Percentiles rank a stretch among this genome's conserved stretches.
phyloP scores from a whole-genome alignment of 176 grass and related monocot species.

The Elymus sibiricus region DNA sequence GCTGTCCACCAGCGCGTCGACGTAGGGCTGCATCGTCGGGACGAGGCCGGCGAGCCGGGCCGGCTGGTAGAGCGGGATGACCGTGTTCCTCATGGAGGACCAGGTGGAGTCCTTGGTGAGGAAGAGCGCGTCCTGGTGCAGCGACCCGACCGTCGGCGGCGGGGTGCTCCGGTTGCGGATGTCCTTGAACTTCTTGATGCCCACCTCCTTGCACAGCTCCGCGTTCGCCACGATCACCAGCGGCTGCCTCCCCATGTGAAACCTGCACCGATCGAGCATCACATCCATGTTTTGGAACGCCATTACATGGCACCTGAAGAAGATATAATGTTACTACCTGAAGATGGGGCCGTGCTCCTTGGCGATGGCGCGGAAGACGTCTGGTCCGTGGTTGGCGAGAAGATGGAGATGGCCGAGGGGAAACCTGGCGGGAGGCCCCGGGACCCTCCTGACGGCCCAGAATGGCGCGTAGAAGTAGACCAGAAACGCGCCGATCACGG shows the following conservation, averaged over 20 bases:
- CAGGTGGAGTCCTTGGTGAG: conserved; percentile 76
- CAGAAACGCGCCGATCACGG: conserved; percentile 39
- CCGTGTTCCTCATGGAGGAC: conserved; percentile 80
- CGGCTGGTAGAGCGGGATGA: conserved; percentile 89
- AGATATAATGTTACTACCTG: conserved; percentile 36
- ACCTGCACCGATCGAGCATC: conserved; percentile 36
- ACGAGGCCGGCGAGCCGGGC: conserved; percentile 62
- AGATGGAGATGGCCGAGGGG: conserved; percentile 65
- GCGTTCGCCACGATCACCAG: conserved; percentile 87
- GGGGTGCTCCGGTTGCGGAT: conserved; percentile 85
- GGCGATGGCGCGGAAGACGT: conserved; percentile 57
- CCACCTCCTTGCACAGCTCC: conserved; percentile 87
- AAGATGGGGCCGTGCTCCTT: conserved; percentile 85
- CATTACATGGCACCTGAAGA: neutral
- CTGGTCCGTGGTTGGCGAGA: conserved; percentile 68
- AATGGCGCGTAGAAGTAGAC: conserved; percentile 76
- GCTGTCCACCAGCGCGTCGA: conserved; percentile 30
- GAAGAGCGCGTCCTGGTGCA: conserved; percentile 91
- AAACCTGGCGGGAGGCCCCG: conserved; percentile 64
- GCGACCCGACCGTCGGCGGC: conserved; percentile 53
- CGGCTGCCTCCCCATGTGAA: conserved; percentile 93
- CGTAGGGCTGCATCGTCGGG: conserved; percentile 77
- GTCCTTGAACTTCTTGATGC: conserved; percentile 94
- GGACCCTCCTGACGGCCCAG: conserved; percentile 76
- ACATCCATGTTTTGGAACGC: neutral